Evolutionary conservation across 345 rosid genomes (phyloP).

Genomic region (Mangifera indica): DNA sequence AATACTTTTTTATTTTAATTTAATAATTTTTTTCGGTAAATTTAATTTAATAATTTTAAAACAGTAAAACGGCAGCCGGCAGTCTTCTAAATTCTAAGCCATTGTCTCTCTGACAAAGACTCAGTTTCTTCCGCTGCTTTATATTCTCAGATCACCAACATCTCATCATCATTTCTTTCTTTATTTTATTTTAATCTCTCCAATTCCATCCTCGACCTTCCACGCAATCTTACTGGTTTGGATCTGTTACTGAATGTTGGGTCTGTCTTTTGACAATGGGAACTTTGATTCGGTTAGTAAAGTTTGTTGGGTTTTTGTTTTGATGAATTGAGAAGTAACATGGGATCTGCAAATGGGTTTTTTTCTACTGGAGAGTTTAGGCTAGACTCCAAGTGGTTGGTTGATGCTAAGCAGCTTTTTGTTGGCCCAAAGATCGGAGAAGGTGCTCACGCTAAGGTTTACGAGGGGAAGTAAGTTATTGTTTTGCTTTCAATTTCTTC

Average conservation of each 20-base stretch:
- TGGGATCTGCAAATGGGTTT: conserved; percentile 85
- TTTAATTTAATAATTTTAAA: no score
- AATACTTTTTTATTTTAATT: no score
- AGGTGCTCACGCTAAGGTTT: conserved; percentile 98
- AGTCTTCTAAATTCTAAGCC: not conserved
- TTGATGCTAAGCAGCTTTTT: conserved; percentile 86
- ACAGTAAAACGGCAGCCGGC: no score
- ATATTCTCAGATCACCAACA: not conserved
- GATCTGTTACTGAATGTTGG: conserved; percentile 33
- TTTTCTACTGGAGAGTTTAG: conserved; percentile 51
- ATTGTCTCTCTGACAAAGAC: conserved; percentile 23
- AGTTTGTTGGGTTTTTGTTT: conserved; percentile 15
- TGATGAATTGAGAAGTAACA: conserved; percentile 28
- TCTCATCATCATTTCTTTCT: not conserved
- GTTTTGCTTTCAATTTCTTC: not conserved
- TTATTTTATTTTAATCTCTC: not conserved
- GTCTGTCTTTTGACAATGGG: not conserved
- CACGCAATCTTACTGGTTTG: conserved; percentile 36
- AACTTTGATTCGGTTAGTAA: not conserved
- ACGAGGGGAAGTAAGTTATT: conserved; percentile 92
- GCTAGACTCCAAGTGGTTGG: conserved; percentile 83
- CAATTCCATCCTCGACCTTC: not conserved
- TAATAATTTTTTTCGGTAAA: no score
- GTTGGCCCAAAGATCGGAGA: conserved; percentile 99
- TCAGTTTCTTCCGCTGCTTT: conserved; percentile 16